These are phyloP conservation scores for Micromonas commoda DNA, from an alignment of 139 green algal genomes.

Conservation along the genomic window DNA sequence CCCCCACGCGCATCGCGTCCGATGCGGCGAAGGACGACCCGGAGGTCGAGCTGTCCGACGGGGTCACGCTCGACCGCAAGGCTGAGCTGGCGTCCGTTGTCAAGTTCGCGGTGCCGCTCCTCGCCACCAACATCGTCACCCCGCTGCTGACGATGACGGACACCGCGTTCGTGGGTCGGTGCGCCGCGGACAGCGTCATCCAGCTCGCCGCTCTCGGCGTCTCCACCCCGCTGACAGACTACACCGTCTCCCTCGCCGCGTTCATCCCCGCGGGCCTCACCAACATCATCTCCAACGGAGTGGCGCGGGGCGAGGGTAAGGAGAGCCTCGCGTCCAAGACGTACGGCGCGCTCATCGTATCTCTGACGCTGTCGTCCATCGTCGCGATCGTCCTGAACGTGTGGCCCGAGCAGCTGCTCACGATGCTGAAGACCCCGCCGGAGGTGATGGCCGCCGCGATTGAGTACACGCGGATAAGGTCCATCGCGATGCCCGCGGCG, in stretches of 20 bases:
- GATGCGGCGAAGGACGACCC: too few relatives aligned
- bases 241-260: background rate
- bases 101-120: background rate
- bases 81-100: background rate
- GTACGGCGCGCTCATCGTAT: constrained; percentile 9
- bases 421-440: background rate
- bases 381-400: background rate
- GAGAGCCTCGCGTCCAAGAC: background rate
- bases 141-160: constrained; percentile 25
- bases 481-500: constrained; percentile 13
- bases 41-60: background rate
- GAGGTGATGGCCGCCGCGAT: background rate
- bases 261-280: constrained; percentile 11
- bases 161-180: constrained; percentile 21
- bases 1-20: too few relatives aligned
- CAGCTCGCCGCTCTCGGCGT: constrained; percentile 8
- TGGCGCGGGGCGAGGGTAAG: background rate
- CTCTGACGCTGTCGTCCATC: background rate
- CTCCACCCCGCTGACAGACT: constrained; percentile 13
- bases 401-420: background rate
- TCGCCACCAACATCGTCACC: constrained; percentile 16
- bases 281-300: background rate
- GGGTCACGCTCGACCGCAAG: background rate
- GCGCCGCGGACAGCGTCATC: background rate
- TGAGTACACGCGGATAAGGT: constrained; percentile 2